Conservation (phyloP, 2,329 filamentous ascomycete genomes). For the Blastomyces emzantsi region DNA sequence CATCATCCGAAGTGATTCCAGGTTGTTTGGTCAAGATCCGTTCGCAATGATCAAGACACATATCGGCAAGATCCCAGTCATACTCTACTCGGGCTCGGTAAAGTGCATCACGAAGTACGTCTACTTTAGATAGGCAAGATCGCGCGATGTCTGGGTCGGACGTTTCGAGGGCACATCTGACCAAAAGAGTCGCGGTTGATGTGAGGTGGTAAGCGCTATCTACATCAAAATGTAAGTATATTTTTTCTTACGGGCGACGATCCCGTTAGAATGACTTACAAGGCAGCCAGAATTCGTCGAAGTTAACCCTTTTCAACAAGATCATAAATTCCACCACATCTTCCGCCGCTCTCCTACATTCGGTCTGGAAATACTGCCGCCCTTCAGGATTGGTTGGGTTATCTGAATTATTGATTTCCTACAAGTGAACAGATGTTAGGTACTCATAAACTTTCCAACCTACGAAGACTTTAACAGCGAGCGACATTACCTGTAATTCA, state of each 20-base stretch:
- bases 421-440: background rate
- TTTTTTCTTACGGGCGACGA: background rate
- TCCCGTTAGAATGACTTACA: conserved; percentile 25
- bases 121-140: conserved; percentile 40
- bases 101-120: conserved; percentile 41
- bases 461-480: conserved; percentile 15
- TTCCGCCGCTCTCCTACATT: conserved; percentile 36
- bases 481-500: conserved; percentile 35
- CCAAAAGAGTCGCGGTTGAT: conserved; percentile 45
- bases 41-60: conserved; percentile 45
- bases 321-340: conserved; percentile 44
- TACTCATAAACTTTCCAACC: conserved; percentile 17
- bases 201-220: conserved; percentile 47
- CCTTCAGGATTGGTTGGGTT: conserved; percentile 38
- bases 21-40: conserved; percentile 36
- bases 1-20: conserved; percentile 18
- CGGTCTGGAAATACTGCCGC: conserved; percentile 41
- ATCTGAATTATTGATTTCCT: conserved; percentile 37
- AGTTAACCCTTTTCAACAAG: conserved; percentile 39
- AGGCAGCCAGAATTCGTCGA: conserved; percentile 46
- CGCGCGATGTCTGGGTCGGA: conserved; percentile 39
- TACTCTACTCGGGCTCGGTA: conserved; percentile 41
- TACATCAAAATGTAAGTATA: conserved; percentile 12
- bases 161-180: conserved; percentile 46
- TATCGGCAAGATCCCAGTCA: conserved; percentile 49